Base-by-base conservation (phyloP, 2,329 filamentous ascomycete genomes). In the Neoarthrinium moseri region DNA sequence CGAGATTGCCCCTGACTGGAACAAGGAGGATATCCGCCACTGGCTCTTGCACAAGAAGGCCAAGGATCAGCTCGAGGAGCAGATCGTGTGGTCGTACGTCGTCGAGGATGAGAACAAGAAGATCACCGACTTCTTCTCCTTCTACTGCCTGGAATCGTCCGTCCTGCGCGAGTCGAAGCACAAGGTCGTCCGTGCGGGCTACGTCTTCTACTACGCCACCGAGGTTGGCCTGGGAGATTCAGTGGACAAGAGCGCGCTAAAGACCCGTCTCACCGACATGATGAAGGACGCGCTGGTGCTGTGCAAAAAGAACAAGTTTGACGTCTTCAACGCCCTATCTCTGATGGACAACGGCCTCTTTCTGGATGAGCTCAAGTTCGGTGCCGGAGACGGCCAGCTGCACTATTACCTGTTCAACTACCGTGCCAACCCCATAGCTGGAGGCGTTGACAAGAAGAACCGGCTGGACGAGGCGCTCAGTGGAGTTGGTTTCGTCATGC, bases 371-470 rank as follows among this genome's bases (percentile, higher is more conserved):
- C 89, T 96, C 62, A 95, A 95, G 68, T 99, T 96, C 60, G 94
- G 92, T 35, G 85, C 87, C 5, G 94, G 94, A 24, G 94, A 99
- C 65, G 94, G 94, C 37, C 90, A 94, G 66, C 75, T 99, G 57
- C 91, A 99, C 68, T 99, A 91, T 71, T 99, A 99, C 68, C 75
- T 99, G 24, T 99, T 95, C 78, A 99, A 99, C 71, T 99, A 96
- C 74, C 84, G 90, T 47, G 89, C 90, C 11, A 84, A 88, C 49
- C 83, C 85, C n/a, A 87, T 99, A 59, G 73, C 82, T 1, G 91
- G 94, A 39, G 94, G 94, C 18, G 84, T 97, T 34, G 84, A 96
- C 65, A 78, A 79, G 59, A 82, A 79, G 60, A 95, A 95, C 63
- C 72, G 83, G 57, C 75, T 92, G 30, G 91, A 96, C 62, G 81